These are phyloP conservation scores for Niebla homalea DNA, from an alignment of 495 filamentous ascomycete species.

Conservation along the genomic window DNA sequence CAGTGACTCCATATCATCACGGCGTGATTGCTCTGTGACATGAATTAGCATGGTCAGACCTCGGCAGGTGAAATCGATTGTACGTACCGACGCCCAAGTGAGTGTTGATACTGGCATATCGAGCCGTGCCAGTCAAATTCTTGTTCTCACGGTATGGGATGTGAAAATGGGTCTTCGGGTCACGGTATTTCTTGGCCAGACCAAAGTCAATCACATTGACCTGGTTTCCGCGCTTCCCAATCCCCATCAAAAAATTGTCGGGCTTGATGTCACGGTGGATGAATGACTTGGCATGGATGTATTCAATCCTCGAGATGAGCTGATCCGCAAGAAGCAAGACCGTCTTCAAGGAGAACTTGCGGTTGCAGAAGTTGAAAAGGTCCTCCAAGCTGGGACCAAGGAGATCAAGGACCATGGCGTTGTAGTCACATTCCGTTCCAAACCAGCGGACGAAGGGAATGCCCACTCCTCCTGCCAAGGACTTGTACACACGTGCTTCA, in stretches of 20 bases:
- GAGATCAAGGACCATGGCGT: slow-evolving; percentile 98
- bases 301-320: slow-evolving; percentile 98
- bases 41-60: slow-evolving; percentile 18
- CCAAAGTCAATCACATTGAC: slow-evolving; percentile 99
- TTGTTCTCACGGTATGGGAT: slow-evolving; percentile 99
- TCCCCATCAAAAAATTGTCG: slow-evolving; percentile 99
- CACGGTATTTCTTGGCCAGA: slow-evolving; percentile 98
- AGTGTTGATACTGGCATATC: slow-evolving; percentile 99
- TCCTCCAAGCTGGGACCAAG: slow-evolving; percentile 97
- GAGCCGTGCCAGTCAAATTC: slow-evolving; percentile 98
- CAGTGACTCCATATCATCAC: slow-evolving; percentile 99
- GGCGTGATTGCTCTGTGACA: slow-evolving; percentile 78
- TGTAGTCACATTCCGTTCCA: slow-evolving; percentile 99
- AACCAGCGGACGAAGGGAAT: slow-evolving; percentile 99
- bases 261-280: slow-evolving; percentile 99
- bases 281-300: slow-evolving; percentile 99
- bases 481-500: slow-evolving; percentile 99
- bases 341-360: slow-evolving; percentile 99
- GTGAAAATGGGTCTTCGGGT: slow-evolving; percentile 99
- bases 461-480: slow-evolving; percentile 92
- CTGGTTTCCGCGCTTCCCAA: slow-evolving; percentile 99
- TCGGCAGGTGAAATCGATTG: neutral
- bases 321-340: slow-evolving; percentile 95
- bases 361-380: slow-evolving; percentile 99
- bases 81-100: slow-evolving; percentile 81